phyloP scores from a whole-genome alignment of 306 rosid genomes.

The Sophora flavescens region DNA sequence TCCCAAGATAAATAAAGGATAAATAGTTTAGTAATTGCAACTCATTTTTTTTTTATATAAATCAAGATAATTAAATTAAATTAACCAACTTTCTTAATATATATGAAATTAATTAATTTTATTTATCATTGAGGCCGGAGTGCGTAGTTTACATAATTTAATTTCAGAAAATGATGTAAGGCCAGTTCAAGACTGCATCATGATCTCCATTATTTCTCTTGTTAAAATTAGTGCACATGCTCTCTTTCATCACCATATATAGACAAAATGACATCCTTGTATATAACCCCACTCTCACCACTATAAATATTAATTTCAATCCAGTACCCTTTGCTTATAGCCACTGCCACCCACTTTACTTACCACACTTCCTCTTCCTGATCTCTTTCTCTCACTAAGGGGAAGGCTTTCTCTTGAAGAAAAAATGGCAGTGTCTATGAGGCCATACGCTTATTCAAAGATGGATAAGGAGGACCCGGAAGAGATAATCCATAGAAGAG shows the following conservation, averaged over 20 bases:
- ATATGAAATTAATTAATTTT: no score
- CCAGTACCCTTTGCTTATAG: constrained; percentile 23
- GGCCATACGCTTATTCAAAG: constrained; percentile 57
- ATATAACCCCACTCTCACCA: constrained; percentile 43
- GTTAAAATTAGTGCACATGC: constrained; percentile 67
- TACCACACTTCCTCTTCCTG: constrained; percentile 19
- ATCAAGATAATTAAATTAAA: no score
- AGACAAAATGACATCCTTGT: constrained; percentile 45
- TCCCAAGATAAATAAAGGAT: no score
- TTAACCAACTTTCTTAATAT: no score
- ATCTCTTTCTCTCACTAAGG: constrained; percentile 1
- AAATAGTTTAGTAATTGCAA: no score
- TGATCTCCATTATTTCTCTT: constrained; percentile 55
- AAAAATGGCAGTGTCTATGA: constrained; percentile 54
- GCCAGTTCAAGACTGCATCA: constrained; percentile 63
- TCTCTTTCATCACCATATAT: constrained; percentile 54
- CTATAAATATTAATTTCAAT: constrained; percentile 52
- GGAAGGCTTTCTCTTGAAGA: neutral
- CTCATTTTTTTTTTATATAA: no score
- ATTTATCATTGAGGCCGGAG: no score
- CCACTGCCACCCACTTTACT: constrained; percentile 19
- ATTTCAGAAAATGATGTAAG: constrained; percentile 50
- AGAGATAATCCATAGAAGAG: constrained; percentile 64
- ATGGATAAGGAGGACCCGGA: constrained; percentile 84
- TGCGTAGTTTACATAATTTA: no score